These are phyloP conservation scores for Suhomyces xylopsoci DNA, from an alignment of 805 yeast genomes.

Conservation along the genomic window DNA sequence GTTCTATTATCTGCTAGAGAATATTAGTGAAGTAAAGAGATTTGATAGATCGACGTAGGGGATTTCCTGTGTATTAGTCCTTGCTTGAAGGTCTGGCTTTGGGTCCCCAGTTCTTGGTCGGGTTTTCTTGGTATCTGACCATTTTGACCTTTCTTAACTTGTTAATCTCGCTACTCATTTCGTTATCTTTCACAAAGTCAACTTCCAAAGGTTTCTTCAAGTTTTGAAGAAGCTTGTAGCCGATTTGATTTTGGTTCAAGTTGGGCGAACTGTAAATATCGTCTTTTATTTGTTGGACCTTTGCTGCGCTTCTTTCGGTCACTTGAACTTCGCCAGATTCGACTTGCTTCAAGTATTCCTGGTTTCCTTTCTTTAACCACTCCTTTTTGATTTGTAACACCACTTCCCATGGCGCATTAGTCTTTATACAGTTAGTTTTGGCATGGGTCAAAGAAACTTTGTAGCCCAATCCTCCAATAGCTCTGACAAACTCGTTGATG, in stretches of 20 bases:
- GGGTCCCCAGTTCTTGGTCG: conserved; percentile 97
- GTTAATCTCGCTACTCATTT: conserved; percentile 54
- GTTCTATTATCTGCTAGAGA: not conserved
- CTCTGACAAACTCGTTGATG: conserved; percentile 65
- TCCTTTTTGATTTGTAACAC: conserved; percentile 70
- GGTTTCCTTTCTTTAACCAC: conserved; percentile 45
- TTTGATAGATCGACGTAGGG: not conserved
- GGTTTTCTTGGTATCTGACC: conserved; percentile 88
- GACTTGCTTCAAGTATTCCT: conserved; percentile 19
- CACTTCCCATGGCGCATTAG: conserved; percentile 81
- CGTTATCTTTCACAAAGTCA: conserved; percentile 61
- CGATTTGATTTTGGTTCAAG: conserved; percentile 42
- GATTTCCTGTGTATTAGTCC: not conserved
- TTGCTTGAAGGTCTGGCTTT: conserved; percentile 61
- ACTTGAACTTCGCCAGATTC: conserved; percentile 12
- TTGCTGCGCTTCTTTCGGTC: conserved; percentile 7
- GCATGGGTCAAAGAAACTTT: conserved; percentile 88
- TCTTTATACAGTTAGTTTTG: conserved; percentile 78
- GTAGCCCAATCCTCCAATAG: conserved; percentile 81
- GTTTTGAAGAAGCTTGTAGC: conserved; percentile 53
- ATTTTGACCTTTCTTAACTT: conserved; percentile 70
- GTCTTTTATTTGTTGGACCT: conserved; percentile 21
- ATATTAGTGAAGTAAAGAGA: not conserved
- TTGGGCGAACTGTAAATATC: conserved; percentile 40
- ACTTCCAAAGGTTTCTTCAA: conserved; percentile 28